A percentile compares a stretch with the other conserved stretches of the same genome.
Evolutionary conservation across 208 protist species (phyloP).

Genomic region (Acanthamoeba lenticulata): DNA sequence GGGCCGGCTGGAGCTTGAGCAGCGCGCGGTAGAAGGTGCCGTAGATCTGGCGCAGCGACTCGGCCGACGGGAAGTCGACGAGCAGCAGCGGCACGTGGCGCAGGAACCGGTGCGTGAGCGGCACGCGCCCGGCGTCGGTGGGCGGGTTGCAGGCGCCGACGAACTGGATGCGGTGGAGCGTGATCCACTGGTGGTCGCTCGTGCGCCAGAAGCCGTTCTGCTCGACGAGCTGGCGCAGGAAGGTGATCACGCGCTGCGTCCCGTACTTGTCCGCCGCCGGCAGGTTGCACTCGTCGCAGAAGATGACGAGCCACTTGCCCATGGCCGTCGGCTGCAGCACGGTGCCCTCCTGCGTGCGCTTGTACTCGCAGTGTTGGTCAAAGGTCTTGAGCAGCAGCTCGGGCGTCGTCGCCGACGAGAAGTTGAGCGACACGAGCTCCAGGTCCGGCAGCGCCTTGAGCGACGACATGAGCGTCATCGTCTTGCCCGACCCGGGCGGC

Average conservation of each 20-base stretch:
- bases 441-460: constrained; percentile 93
- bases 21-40: constrained; percentile 97
- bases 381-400: constrained; percentile 97
- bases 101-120: constrained; percentile 96
- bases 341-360: constrained; percentile 91
- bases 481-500: constrained; percentile 95
- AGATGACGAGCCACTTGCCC: constrained; percentile 96
- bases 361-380: constrained; percentile 96
- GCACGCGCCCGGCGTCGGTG: constrained; percentile 97
- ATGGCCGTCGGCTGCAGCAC: constrained; percentile 92
- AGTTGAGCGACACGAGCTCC: constrained; percentile 97
- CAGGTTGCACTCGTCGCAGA: constrained; percentile 99
- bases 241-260: constrained; percentile 97
- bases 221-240: constrained; percentile 98
- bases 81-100: constrained; percentile 97
- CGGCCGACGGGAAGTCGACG: constrained; percentile 97
- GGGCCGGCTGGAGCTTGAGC: constrained; percentile 85
- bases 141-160: constrained; percentile 97
- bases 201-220: constrained; percentile 85
- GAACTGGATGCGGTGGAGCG: constrained; percentile 95
- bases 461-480: constrained; percentile 96
- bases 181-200: constrained; percentile 91
- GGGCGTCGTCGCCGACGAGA: constrained; percentile 96
- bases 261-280: constrained; percentile 97
- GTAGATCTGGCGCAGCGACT: constrained; percentile 98